phyloP scores from a whole-genome alignment of 228 moss, liverwort and hornwort species.

The Sphagnum fallax region DNA sequence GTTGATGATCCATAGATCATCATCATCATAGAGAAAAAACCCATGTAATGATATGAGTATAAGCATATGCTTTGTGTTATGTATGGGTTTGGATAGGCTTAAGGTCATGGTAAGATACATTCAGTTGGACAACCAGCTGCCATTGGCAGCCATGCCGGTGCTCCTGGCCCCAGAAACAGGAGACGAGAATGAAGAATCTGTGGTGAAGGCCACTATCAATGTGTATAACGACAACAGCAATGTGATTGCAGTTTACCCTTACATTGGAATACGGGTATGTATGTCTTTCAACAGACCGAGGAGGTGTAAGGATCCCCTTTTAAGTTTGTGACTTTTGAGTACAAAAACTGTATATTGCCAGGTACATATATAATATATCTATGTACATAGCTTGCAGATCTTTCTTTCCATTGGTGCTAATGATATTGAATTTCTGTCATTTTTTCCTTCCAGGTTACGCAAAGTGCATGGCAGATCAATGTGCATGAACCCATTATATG shows the following conservation, averaged over 20 bases:
- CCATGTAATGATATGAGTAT: no score
- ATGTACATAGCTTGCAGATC: no score
- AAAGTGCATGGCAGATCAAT: conserved; percentile 68
- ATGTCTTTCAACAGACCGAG: background rate
- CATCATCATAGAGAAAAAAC: no score
- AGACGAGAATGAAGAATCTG: conserved; percentile 44
- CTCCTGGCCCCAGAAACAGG: conserved; percentile 65
- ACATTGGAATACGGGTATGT: conserved; percentile 76
- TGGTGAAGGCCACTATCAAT: conserved; percentile 58
- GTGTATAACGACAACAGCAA: conserved; percentile 65
- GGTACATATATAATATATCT: no score
- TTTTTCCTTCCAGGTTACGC: conserved; percentile 39
- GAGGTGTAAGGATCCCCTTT: background rate
- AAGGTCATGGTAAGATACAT: conserved; percentile 59
- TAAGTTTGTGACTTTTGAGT: no score
- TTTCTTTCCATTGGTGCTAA: no score
- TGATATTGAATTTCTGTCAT: no score
- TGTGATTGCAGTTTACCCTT: conserved; percentile 64
- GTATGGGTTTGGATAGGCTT: conserved; percentile 26
- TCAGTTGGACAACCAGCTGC: conserved; percentile 91
- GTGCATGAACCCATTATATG: conserved; percentile 95
- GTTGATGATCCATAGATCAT: no score
- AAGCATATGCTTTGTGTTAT: no score
- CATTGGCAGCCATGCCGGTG: conserved; percentile 84
- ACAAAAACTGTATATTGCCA: no score